Conservation (phyloP, 2,329 filamentous ascomycete species). For the Fusarium veterinarium region DNA sequence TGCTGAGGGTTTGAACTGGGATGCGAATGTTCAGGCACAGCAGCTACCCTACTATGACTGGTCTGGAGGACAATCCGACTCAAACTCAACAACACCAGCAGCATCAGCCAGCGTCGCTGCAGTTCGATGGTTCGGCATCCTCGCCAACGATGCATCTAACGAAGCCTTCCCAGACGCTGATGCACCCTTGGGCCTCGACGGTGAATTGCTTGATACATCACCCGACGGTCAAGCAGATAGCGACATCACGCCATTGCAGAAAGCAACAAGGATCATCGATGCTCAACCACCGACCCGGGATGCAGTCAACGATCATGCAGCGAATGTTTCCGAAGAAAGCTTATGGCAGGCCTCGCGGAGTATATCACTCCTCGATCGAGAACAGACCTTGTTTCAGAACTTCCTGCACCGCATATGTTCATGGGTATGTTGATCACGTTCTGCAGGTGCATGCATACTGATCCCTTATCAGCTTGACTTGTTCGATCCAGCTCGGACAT, state of each 20-base stretch:
- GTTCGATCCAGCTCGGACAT: constrained; percentile 37
- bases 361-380: constrained; percentile 35
- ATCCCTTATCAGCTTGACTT: constrained; percentile 30
- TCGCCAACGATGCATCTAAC: constrained; percentile 30
- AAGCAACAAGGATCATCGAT: constrained; percentile 38
- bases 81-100: constrained; percentile 36
- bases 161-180: constrained; percentile 7
- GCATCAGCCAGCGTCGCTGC: constrained; percentile 41
- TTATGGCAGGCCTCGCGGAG: constrained; percentile 40
- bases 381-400: constrained; percentile 40
- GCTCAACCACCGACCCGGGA: neutral
- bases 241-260: constrained; percentile 27
- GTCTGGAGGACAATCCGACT: constrained; percentile 23
- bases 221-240: constrained; percentile 2
- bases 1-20: neutral
- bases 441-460: neutral
- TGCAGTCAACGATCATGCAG: neutral
- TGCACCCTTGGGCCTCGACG: neutral
- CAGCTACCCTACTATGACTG: constrained; percentile 9
- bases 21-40: neutral
- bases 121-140: constrained; percentile 42
- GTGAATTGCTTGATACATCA: constrained; percentile 11
- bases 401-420: constrained; percentile 42
- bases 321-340: constrained; percentile 9
- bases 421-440: constrained; percentile 25